Conservation (phyloP, 1,284 basidiomycete genomes). For the Hemileia vastatrix region DNA sequence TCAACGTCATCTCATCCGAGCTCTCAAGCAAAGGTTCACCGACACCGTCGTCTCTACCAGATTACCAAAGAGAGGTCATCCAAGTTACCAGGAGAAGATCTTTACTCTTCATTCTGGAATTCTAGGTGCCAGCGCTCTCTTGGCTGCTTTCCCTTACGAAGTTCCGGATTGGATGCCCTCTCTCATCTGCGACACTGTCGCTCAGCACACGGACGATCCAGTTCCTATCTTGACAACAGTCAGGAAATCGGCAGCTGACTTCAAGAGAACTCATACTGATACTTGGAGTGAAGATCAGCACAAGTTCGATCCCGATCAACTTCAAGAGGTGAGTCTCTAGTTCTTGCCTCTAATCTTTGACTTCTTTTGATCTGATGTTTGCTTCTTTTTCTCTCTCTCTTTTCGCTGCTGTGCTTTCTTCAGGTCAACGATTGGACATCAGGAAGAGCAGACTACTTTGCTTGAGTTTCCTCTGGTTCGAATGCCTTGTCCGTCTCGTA, state of each 20-base stretch:
- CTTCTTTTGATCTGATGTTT: no score
- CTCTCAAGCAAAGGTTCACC: conserved; percentile 76
- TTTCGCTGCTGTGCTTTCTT: no score
- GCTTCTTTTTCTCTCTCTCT: no score
- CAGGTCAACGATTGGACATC: no score
- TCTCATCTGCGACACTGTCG: conserved; percentile 9
- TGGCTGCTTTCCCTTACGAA: conserved; percentile 73
- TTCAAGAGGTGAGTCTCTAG: no score
- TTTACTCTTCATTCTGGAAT: conserved; percentile 77
- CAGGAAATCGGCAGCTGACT: conserved; percentile 6
- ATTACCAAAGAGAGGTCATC: conserved; percentile 63
- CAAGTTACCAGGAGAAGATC: conserved; percentile 63
- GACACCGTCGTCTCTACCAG: conserved; percentile 53
- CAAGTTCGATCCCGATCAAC: no score
- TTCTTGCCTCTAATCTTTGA: no score
- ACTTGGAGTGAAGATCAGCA: no score
- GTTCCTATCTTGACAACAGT: conserved; percentile 15
- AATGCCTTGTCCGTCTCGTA: no score
- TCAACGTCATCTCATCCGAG: conserved; percentile 74
- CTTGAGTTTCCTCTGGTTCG: no score
- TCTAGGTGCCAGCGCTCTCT: conserved; percentile 68
- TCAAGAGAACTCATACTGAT: conserved; percentile 21
- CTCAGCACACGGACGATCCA: conserved; percentile 13
- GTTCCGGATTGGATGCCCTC: conserved; percentile 62
- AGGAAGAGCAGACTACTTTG: no score